Evolutionary conservation across 2,329 filamentous ascomycete species (phyloP), one percentile per base, ranked within the genome.

Genomic region (Leptographium procerum): DNA sequence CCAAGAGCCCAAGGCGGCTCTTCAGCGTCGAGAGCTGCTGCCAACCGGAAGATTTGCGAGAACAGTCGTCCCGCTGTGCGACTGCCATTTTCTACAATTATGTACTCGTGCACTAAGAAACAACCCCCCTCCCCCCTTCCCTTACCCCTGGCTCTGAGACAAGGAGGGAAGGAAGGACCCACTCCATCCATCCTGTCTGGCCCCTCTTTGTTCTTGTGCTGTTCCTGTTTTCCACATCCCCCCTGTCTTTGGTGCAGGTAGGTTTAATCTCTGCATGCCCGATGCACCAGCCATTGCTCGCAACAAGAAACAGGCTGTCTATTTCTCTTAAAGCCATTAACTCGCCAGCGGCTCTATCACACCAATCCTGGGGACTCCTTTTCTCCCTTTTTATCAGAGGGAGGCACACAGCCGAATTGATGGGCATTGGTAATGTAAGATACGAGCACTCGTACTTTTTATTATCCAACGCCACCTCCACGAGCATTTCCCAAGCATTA

Each of bases 171-270:
- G 22, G 14, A 40, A 40, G n/a, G 34, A 2, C 34, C 53, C 34
- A 45, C 34, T 29, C 53, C 34, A 10, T 53, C 11, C 33, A 10
- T 53, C 11, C 33, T n/a, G 36, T 34, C 29, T 28, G 19, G 22
- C 36, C 54, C 54, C 54, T 56, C 54, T 34, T 34, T 56, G 40
- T 43, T 29, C 54, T 45, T 43, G 54, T 56, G 43, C 54, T 34
- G 29, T 56, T 29, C 54, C 40, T 56, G 54, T 56, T 47, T 47
- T 24, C 54, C 26, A 43, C 43, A 10, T 48, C 11, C 24, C 54
- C 22, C 34, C 52, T 48, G 10, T 48, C 22, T 43, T 5, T 43
- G 36, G 14, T 14, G 36, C 36, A 48, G 45, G n/a, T 43, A 19
- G 40, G 40, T 48, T 26, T 48, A 48, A 48, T 48, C 45, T 48